phyloP scores from a whole-genome alignment of 108 stramenopile genomes.

The Fragilaria radians region DNA sequence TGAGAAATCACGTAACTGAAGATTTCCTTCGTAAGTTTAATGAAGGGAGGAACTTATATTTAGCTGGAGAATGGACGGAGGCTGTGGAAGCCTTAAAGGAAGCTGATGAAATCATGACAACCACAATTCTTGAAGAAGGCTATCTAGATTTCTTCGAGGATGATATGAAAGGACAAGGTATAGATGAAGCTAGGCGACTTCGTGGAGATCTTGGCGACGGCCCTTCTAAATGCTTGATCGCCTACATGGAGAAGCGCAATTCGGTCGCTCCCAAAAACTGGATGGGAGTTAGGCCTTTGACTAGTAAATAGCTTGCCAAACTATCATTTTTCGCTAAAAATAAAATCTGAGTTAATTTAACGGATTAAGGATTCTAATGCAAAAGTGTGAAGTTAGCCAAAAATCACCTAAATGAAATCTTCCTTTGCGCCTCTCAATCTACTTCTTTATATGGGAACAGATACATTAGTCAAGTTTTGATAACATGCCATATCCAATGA shows the following conservation, averaged over 20 bases:
- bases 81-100: slow-evolving; percentile 46
- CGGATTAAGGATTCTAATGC: no score
- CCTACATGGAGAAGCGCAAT: slow-evolving; percentile 61
- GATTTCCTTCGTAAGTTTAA: slow-evolving; percentile 66
- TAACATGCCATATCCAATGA: no score
- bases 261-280: slow-evolving; percentile 56
- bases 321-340: no score
- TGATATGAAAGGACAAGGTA: slow-evolving; percentile 20
- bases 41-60: slow-evolving; percentile 57
- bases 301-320: slow-evolving; percentile 47
- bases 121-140: slow-evolving; percentile 54
- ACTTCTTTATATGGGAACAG: no score
- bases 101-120: slow-evolving; percentile 75
- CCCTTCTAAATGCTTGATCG: slow-evolving; percentile 61
- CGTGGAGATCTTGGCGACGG: slow-evolving; percentile 71
- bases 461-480: no score
- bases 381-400: no score
- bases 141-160: slow-evolving; percentile 22
- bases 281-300: slow-evolving; percentile 74
- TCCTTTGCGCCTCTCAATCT: no score
- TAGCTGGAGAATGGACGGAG: slow-evolving; percentile 62
- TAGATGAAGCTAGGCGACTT: slow-evolving; percentile 15
- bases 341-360: no score
- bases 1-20: slow-evolving; percentile 72
- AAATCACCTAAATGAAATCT: no score